Conservation (phyloP, 768 basidiomycete species). For the Melanogaster broomeanus region DNA sequence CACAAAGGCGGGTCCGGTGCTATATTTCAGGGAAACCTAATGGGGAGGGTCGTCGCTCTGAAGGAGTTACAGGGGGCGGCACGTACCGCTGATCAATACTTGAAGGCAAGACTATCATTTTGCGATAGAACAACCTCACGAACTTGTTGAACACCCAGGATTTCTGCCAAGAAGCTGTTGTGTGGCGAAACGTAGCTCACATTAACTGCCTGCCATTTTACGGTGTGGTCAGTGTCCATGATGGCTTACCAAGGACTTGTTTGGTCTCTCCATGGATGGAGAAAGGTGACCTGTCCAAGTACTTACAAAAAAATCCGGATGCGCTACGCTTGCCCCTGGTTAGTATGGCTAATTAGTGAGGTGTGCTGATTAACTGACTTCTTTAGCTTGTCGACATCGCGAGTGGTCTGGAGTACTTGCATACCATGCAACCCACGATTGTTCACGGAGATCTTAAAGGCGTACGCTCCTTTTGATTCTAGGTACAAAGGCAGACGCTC, state of each 20-base stretch:
- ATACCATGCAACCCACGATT: conserved; percentile 39
- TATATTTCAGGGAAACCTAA: conserved; percentile 30
- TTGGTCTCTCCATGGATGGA: conserved; percentile 28
- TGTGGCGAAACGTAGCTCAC: conserved; percentile 33
- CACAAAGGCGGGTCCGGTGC: conserved; percentile 34
- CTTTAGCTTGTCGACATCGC: conserved; percentile 40
- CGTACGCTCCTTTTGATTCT: conserved; percentile 24
- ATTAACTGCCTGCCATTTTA: conserved; percentile 33
- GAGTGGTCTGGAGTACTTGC: conserved; percentile 39
- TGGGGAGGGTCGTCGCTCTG: conserved; percentile 30
- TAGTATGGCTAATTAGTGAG: conserved; percentile 4
- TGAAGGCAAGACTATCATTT: conserved; percentile 21
- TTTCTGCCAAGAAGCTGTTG: conserved; percentile 30
- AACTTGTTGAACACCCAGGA: conserved; percentile 17
- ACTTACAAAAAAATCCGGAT: conserved; percentile 26
- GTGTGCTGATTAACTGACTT: not conserved
- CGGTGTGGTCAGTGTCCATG: conserved; percentile 19
- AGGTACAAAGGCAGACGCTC: not conserved
- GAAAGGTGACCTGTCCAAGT: conserved; percentile 33
- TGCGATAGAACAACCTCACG: not conserved
- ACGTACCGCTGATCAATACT: conserved; percentile 24
- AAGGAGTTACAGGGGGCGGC: conserved; percentile 26
- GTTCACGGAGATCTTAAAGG: conserved; percentile 46
- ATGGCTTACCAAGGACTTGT: conserved; percentile 14
- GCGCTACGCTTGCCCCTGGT: conserved; percentile 36